Evolutionary conservation across 192 early-diverging fungal genomes (phyloP).

Genomic region (Linnemannia schmuckeri): DNA sequence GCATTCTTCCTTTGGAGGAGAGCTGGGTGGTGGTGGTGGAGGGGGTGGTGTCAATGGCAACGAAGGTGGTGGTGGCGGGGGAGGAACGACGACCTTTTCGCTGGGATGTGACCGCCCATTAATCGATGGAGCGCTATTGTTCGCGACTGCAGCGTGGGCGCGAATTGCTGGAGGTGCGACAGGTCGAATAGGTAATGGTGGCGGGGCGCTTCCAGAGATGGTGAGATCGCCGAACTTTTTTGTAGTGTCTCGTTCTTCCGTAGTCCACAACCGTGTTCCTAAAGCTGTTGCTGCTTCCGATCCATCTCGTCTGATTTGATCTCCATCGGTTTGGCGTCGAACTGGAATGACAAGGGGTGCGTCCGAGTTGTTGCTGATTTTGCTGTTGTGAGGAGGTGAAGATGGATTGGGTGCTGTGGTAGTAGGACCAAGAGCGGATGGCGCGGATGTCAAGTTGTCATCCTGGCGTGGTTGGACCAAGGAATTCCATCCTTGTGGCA

Average conservation of each 20-base stretch:
- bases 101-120: neutral
- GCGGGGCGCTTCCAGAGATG: neutral
- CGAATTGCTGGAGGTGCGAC: neutral
- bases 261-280: neutral
- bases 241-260: slow-evolving; percentile 4
- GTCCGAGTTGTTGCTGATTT: neutral
- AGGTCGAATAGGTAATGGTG: neutral
- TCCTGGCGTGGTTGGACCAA: neutral
- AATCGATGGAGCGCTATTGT: neutral
- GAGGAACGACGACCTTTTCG: neutral
- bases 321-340: neutral
- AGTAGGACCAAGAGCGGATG: neutral
- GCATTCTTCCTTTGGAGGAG: neutral
- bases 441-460: neutral
- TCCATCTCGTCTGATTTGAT: neutral
- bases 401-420: neutral
- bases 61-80: slow-evolving; percentile 22
- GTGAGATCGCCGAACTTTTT: slow-evolving; percentile 14
- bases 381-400: neutral
- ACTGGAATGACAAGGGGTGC: neutral
- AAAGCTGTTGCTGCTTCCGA: neutral
- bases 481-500: slow-evolving; percentile 19
- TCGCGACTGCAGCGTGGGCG: neutral
- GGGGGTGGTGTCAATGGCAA: slow-evolving; percentile 8
- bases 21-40: slow-evolving; percentile 10